Evolutionary conservation across 1,139 yeast species (phyloP).

Genomic region (Magnusiomyces tetraspermus): DNA sequence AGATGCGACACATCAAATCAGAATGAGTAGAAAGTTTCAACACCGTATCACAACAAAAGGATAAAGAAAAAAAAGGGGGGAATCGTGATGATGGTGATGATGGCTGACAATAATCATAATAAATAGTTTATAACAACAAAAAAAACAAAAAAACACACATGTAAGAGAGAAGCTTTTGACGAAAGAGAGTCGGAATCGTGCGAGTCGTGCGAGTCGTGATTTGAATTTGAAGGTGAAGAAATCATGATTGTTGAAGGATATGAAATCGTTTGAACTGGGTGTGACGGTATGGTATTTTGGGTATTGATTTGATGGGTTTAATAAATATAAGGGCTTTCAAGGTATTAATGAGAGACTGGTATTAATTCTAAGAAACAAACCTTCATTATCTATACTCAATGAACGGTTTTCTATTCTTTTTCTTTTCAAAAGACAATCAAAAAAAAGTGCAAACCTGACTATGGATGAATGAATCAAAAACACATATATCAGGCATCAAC

Average conservation of each 20-base stretch:
- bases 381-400: no score
- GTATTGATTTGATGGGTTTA: neutral
- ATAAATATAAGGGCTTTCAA: no score
- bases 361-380: no score
- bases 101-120: no score
- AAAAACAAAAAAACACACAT: slow-evolving; percentile 8
- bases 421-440: no score
- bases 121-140: neutral
- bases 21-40: no score
- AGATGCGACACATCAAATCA: neutral
- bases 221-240: neutral
- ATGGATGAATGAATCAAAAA: no score
- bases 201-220: slow-evolving; percentile 2
- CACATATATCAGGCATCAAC: no score
- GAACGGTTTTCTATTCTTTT: no score
- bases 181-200: slow-evolving; percentile 13
- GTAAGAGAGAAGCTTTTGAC: slow-evolving; percentile 12
- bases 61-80: neutral
- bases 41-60: neutral
- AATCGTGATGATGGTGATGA: no score
- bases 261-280: neutral
- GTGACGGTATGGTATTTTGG: neutral
- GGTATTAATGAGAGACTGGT: no score
- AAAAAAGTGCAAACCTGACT: no score
- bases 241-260: neutral